A percentile compares a stretch with the other conserved stretches of the same genome.
Evolutionary conservation across 2,329 filamentous ascomycete species (phyloP).

Genomic region (Epichloe amarillans): DNA sequence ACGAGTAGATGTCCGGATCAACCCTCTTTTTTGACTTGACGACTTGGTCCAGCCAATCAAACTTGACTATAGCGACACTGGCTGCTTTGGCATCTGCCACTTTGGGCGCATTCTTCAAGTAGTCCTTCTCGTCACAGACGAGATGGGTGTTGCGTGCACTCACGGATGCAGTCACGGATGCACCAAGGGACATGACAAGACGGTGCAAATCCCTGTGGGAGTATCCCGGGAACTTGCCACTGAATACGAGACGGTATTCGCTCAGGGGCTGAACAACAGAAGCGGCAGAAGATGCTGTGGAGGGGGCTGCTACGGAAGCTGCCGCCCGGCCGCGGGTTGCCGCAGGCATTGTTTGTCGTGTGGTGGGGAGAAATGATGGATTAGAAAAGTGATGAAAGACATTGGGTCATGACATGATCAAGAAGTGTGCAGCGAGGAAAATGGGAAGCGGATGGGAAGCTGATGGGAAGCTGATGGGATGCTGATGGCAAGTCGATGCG

Average conservation of each 20-base stretch:
- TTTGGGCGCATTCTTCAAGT: constrained; percentile 35
- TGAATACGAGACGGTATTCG: constrained; percentile 40
- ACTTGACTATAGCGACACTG: constrained; percentile 39
- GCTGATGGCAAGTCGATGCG: too few species aligned
- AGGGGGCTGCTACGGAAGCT: background rate
- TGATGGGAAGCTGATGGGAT: too few species aligned
- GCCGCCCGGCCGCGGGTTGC: background rate
- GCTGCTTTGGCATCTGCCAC: constrained; percentile 33
- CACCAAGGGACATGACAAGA: constrained; percentile 36
- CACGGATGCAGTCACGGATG: constrained; percentile 30
- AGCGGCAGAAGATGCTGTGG: constrained; percentile 1
- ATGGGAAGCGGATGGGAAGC: too few species aligned
- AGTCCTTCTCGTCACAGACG: constrained; percentile 40
- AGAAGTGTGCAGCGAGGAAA: too few species aligned
- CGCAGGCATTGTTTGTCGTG: background rate
- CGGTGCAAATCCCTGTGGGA: constrained; percentile 32
- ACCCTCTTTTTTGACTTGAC: constrained; percentile 17
- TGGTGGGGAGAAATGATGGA: background rate
- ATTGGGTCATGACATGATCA: too few species aligned
- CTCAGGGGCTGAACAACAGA: constrained; percentile 24
- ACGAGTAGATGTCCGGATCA: constrained; percentile 14
- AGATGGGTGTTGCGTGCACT: constrained; percentile 41
- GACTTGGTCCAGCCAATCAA: constrained; percentile 51
- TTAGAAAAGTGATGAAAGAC: background rate
- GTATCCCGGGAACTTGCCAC: constrained; percentile 48